phyloP scores from a whole-genome alignment of 176 grass and related monocot genomes.

The Carex littledalei region DNA sequence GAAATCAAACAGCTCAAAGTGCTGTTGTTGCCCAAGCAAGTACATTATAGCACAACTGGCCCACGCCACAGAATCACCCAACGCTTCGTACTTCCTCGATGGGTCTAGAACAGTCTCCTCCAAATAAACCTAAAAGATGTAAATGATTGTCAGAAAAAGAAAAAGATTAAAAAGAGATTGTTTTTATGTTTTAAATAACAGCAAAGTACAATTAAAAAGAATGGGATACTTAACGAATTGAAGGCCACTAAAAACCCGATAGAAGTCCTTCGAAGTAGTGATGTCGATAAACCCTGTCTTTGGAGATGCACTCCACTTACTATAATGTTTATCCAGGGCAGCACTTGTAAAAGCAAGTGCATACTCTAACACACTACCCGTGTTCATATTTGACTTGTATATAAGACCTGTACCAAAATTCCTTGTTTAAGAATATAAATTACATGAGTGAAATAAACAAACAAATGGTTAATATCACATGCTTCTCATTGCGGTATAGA shows the following conservation, averaged over 20 bases:
- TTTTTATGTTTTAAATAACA: neutral
- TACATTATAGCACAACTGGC: conserved; percentile 97
- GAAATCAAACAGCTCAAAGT: conserved; percentile 97
- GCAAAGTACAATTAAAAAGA: neutral
- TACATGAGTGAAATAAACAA: neutral
- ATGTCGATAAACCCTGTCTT: conserved; percentile 99
- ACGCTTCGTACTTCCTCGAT: conserved; percentile 66
- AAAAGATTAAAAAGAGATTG: conserved; percentile 7
- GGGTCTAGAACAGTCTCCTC: conserved; percentile 63
- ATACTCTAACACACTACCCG: conserved; percentile 92
- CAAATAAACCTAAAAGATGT: conserved; percentile 61
- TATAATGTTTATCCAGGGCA: conserved; percentile 93
- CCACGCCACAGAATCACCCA: conserved; percentile 96
- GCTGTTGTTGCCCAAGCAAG: conserved; percentile 90
- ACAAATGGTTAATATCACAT: neutral
- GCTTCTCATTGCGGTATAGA: neutral
- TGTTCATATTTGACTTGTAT: conserved; percentile 77
- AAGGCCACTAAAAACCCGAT: conserved; percentile 95
- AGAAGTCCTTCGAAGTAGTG: conserved; percentile 93
- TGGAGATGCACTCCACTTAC: conserved; percentile 95
- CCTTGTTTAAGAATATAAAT: neutral
- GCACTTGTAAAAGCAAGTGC: conserved; percentile 97
- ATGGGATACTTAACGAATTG: conserved; percentile 76
- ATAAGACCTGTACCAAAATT: conserved; percentile 49
- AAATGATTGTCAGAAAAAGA: conserved; percentile 10